A percentile compares a stretch with the other conserved stretches of the same genome.
Conservation (phyloP, 2,329 filamentous ascomycete species). For the Diaporthe aspalathi region DNA sequence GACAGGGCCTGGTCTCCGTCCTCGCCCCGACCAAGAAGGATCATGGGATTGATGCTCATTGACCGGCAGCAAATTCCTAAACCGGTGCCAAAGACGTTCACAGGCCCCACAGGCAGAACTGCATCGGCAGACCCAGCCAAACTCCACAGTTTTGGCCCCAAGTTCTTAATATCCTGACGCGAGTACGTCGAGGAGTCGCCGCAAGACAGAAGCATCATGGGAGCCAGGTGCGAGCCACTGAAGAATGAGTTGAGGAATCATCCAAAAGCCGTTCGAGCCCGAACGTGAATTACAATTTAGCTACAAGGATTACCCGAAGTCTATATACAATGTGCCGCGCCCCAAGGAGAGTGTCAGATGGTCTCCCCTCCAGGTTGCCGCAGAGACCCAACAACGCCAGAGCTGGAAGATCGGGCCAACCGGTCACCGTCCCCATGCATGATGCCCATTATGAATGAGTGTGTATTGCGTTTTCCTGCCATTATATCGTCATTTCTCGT, state of each 20-base stretch:
- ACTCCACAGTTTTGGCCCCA: no score
- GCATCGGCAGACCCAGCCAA: not conserved
- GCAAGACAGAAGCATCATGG: not conserved
- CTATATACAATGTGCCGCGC: slow-evolving; percentile 4
- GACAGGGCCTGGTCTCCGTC: no score
- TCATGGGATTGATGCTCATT: no score
- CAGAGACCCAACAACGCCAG: slow-evolving; percentile 4
- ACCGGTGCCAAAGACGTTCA: no score
- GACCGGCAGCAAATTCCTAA: no score
- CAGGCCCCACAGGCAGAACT: no score
- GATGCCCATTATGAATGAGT: slow-evolving; percentile 19
- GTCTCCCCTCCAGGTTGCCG: not conserved
- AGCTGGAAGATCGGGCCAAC: not conserved
- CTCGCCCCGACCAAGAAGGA: no score
- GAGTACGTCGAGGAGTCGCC: not conserved
- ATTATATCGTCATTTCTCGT: slow-evolving; percentile 16
- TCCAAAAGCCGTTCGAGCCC: not conserved
- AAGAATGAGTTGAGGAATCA: not conserved
- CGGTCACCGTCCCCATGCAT: slow-evolving; percentile 7
- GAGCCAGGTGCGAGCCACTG: no score
- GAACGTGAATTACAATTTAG: slow-evolving; percentile 1
- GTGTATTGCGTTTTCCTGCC: not conserved
- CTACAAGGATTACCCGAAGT: slow-evolving; percentile 17
- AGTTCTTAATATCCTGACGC: not conserved
- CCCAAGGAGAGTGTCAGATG: slow-evolving; percentile 7